Conservation (phyloP, 2,329 filamentous ascomycete genomes). For the Aureobasidium uvarum region DNA sequence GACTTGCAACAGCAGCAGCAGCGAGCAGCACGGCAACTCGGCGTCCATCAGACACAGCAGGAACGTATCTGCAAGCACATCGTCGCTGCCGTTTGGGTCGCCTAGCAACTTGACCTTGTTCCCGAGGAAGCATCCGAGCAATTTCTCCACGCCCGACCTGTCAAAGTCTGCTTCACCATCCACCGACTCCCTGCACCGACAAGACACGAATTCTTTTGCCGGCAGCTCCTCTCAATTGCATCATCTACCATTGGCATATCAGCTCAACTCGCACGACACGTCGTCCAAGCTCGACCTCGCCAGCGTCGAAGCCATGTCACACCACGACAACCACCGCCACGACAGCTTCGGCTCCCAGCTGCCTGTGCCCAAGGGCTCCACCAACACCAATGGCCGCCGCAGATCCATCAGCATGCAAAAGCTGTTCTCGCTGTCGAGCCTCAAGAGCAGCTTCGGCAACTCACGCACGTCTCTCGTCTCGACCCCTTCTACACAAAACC, state of each 20-base stretch:
- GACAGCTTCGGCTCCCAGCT: slow-evolving; percentile 33
- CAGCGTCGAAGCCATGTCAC: not conserved
- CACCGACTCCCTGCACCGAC: not conserved
- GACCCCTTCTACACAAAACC: slow-evolving; percentile 29
- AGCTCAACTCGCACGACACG: not conserved
- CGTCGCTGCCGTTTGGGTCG: slow-evolving; percentile 23
- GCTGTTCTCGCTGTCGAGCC: slow-evolving; percentile 37
- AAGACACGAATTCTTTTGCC: slow-evolving; percentile 20
- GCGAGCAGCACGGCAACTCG: not conserved
- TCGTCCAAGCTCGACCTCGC: slow-evolving; percentile 26
- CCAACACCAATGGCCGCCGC: slow-evolving; percentile 27
- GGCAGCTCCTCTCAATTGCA: slow-evolving; percentile 20
- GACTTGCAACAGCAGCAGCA: not conserved
- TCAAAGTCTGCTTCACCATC: slow-evolving; percentile 18
- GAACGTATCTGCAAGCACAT: slow-evolving; percentile 4
- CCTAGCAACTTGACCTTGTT: slow-evolving; percentile 13
- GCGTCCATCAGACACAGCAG: not conserved
- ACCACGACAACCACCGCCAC: slow-evolving; percentile 22
- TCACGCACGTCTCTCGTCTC: slow-evolving; percentile 37
- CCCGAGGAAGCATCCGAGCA: slow-evolving; percentile 22
- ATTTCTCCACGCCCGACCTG: slow-evolving; percentile 23
- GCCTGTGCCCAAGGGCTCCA: slow-evolving; percentile 20
- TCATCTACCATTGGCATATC: slow-evolving; percentile 15
- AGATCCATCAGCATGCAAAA: slow-evolving; percentile 34
- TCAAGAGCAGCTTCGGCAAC: slow-evolving; percentile 40